Conservation (phyloP, 257 asterid genomes). For the Lithospermum erythrorhizon region DNA sequence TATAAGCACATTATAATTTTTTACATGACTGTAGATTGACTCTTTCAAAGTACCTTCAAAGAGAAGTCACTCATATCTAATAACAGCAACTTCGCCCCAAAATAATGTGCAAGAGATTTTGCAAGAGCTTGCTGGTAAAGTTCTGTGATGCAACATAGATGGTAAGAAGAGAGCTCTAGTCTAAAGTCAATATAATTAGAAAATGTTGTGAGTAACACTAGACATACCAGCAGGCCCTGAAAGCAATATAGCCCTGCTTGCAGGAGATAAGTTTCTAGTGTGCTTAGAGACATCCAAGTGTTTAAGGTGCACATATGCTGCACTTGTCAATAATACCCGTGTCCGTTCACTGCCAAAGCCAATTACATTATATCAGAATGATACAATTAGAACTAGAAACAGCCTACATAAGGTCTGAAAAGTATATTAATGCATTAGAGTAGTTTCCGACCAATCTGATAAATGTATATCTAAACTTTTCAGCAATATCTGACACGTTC, state of each 20-base stretch:
- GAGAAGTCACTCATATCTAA: conserved; percentile 78
- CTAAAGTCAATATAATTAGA: neutral
- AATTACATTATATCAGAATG: conserved; percentile 6
- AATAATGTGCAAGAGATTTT: conserved; percentile 76
- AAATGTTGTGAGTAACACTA: neutral
- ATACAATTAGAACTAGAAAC: neutral
- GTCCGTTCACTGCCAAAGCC: conserved; percentile 62
- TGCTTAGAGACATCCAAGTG: conserved; percentile 74
- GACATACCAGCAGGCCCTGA: conserved; percentile 83
- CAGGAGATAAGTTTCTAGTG: conserved; percentile 84
- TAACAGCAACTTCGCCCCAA: conserved; percentile 61
- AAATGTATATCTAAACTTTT: neutral
- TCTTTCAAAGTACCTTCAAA: conserved; percentile 44
- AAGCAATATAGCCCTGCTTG: conserved; percentile 82
- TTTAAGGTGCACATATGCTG: conserved; percentile 79
- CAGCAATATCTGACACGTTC: neutral
- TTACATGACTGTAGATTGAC: conserved; percentile 7
- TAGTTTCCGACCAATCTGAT: neutral
- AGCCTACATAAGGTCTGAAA: neutral
- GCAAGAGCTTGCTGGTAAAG: conserved; percentile 72
- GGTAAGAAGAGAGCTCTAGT: neutral
- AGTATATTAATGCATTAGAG: neutral
- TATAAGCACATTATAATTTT: conserved; percentile 4
- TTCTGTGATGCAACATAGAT: conserved; percentile 28
- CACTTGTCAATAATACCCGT: conserved; percentile 53